Evolutionary conservation across 305 asterid species (phyloP).

Genomic region (Fraxinus floribunda): DNA sequence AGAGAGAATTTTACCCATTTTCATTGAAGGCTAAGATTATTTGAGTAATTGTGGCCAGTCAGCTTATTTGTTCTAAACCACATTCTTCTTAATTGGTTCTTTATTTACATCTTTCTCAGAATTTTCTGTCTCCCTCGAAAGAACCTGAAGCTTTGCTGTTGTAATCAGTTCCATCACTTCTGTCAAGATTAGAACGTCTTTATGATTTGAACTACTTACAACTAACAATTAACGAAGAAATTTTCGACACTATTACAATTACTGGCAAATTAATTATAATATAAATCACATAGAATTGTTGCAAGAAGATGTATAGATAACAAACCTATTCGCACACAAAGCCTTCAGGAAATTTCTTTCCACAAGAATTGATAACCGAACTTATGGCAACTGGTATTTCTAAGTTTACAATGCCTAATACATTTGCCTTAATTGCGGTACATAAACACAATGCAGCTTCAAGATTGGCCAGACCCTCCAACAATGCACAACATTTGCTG

Average conservation of each 20-base stretch:
- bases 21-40: background rate
- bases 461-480: conserved; percentile 70
- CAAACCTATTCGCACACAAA: conserved; percentile 38
- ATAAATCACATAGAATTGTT: background rate
- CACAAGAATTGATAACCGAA: conserved; percentile 64
- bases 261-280: background rate
- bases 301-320: background rate
- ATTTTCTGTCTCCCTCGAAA: background rate
- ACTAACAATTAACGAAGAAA: background rate
- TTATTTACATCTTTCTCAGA: background rate
- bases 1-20: background rate
- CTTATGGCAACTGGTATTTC: conserved; percentile 63
- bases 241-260: background rate
- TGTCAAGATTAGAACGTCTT: background rate
- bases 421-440: conserved; percentile 73
- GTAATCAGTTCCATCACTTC: background rate
- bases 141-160: background rate
- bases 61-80: background rate
- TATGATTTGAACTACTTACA: background rate
- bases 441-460: conserved; percentile 86
- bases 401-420: conserved; percentile 46
- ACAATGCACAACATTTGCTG: conserved; percentile 54
- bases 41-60: background rate
- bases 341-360: conserved; percentile 70
- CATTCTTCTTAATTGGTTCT: background rate